A percentile compares a stretch with the other conserved stretches of the same genome.
Conservation (phyloP, 345 rosid species). For the Geranium brycei region DNA sequence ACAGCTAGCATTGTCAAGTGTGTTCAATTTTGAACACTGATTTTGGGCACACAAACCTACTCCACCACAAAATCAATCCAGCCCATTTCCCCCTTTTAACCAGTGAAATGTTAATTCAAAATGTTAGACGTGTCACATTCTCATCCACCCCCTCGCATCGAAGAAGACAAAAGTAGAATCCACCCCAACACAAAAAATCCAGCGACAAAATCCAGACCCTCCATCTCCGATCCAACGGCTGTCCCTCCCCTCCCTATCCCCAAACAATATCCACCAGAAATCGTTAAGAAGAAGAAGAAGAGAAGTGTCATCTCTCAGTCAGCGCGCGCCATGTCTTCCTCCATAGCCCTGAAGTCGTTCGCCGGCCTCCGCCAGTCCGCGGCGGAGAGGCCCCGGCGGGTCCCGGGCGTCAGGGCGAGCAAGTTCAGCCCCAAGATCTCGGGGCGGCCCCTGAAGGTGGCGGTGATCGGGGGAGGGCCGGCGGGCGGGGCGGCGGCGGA, state of each 20-base stretch:
- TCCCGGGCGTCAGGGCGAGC: constrained; percentile 27
- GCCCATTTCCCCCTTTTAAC: no score
- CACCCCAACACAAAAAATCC: constrained; percentile 12
- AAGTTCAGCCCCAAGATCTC: constrained; percentile 48
- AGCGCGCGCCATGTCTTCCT: constrained; percentile 22
- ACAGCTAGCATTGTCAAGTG: no score
- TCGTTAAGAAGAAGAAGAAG: background rate
- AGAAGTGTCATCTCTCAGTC: background rate
- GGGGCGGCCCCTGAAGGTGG: constrained; percentile 70
- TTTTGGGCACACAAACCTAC: no score
- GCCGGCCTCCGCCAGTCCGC: constrained; percentile 61
- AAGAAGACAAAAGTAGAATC: background rate
- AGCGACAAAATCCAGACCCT: constrained; percentile 35
- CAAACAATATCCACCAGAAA: constrained; percentile 43
- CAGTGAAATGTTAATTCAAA: background rate
- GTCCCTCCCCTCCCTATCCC: constrained; percentile 16
- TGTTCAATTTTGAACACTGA: no score
- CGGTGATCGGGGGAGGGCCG: constrained; percentile 88
- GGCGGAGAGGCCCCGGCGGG: constrained; percentile 14
- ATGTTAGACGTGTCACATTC: background rate
- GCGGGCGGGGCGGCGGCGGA: constrained; percentile 82
- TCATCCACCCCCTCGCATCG: background rate
- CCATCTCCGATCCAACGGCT: constrained; percentile 33
- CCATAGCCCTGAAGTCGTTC: constrained; percentile 61
- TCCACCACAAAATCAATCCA: no score